Evolutionary conservation across 805 yeast genomes (phyloP), one percentile per base, ranked within the genome.

Genomic region (Naumovozyma castellii): DNA sequence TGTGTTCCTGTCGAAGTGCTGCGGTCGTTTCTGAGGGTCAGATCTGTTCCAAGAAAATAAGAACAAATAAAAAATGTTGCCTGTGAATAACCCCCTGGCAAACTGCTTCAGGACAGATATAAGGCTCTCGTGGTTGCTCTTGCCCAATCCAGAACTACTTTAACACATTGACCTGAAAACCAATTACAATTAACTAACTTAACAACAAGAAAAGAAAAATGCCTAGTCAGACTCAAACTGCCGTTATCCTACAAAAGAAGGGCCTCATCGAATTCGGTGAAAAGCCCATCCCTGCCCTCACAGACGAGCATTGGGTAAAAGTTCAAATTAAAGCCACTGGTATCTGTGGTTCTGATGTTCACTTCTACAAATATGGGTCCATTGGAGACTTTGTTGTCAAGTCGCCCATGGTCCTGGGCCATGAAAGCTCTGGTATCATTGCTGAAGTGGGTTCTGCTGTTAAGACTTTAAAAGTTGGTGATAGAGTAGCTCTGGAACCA

Each of bases 401-500:
- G 47, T 64, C 68, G 18, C 95, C 94, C 34, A 82, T 85, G 90
- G 86, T 85, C 29, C 65, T 85, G 47, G 96, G 95, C 34, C 96
- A 86, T 56, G 96, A 86, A 56, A 78, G 88, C 9, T 66, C 88
- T 4, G 96, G 95, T 40, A 65, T 77, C 20, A 78, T 86, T 35
- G 76, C 71, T 16, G 80, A 81, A 50, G 73, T 81, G 34, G 95
- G 95, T 8, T 43, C 69, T 2, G 71, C 57, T 1, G 95, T 86
- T 32, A 75, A 72, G 2, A 56, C 68, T 9, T 69, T 85, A 42
- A 74, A 80, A 54, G 76, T 78, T 15, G 96, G 96, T 38, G 96
- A 86, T 60, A 71, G 73, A 44, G 95, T 86, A 28, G 94, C 94
- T 9, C 75, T 88, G 53, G 95, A 86, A 58, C 95, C 95, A 2